Evolutionary conservation across 495 filamentous ascomycete species (phyloP), one percentile per base, ranked within the genome.

Genomic region (Tuber calosporum): DNA sequence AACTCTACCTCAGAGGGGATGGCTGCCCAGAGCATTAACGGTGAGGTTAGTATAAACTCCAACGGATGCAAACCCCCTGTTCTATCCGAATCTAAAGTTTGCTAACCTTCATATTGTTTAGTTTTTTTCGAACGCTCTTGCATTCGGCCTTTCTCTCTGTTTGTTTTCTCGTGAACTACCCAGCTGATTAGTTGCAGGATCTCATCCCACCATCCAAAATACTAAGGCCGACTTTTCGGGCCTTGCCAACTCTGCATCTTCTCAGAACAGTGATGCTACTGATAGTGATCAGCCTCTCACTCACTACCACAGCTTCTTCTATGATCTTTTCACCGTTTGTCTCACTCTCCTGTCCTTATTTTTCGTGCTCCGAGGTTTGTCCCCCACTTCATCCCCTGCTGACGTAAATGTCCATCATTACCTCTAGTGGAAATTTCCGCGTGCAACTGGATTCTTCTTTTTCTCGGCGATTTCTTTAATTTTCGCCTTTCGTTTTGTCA

Each of bases 251-350:
- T 80, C 79, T 38, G 66, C 67, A 6, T 69, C 71, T 26, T 34
- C 53, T 17, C 37, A 34, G 26, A 67, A 77, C 13, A 69, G 67
- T 36, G 45, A 89, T 73, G 87, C 87, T 48, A 88, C 92, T 78
- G 89, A 88, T 76, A 96, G 89, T 80, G 93, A 93, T 78, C 94
- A 97, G 82, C 90, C 90, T 38, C 84, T 98, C 84, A 97, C 93
- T 68, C 91, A 94, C 84, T 99, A 97, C 84, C 95, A 98, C 84
- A 97, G 93, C 43, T 88, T 97, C 85, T 94, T 98, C 85, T 92
- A 92, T 80, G 92, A 91, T 83, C 87, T 99, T 71, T 83, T 99
- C 71, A 88, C 87, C 70, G 84, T 87, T 79, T 85, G 88, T 79
- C 86, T 84, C 74, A 81, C 84, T 86, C 83, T 77, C 82, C 79